Percentiles rank a stretch among this genome's conserved stretches.
phyloP scores from a whole-genome alignment of 225 moss, liverwort and hornwort species.

The Thuidium tamariscinum region DNA sequence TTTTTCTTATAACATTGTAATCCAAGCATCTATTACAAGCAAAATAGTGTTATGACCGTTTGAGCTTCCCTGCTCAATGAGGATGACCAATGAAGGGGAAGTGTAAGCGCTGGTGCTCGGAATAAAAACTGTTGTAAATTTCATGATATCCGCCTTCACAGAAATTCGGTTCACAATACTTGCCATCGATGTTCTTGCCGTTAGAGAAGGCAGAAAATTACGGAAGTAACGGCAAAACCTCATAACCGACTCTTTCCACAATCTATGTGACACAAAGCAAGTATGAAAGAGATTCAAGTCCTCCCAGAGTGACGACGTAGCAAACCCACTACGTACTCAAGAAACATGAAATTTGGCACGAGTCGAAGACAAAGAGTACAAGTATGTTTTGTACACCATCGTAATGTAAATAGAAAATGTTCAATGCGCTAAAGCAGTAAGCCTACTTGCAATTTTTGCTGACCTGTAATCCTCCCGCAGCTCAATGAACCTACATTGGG shows the following conservation, averaged over 20 bases:
- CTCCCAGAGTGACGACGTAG: neutral
- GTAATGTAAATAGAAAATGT: neutral
- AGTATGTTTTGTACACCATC: neutral
- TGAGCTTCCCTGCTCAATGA: neutral
- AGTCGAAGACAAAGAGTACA: neutral
- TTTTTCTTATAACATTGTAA: neutral
- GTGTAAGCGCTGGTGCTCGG: neutral
- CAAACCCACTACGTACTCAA: neutral
- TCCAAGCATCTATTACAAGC: neutral
- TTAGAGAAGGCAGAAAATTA: neutral
- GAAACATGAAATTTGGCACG: neutral
- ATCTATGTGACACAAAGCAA: neutral
- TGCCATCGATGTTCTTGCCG: neutral
- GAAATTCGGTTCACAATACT: neutral
- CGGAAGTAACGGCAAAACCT: neutral
- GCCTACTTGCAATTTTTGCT: constrained; percentile 80
- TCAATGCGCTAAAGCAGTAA: constrained; percentile 54
- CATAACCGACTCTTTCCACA: neutral
- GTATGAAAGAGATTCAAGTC: neutral
- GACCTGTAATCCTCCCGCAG: constrained; percentile 82
- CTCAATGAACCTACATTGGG: constrained; percentile 70
- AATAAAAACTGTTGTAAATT: neutral
- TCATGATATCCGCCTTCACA: neutral
- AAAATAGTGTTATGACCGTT: neutral
- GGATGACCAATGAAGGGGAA: neutral